A percentile compares a stretch with the other conserved stretches of the same genome.
Conservation (phyloP, 1,139 yeast genomes). For the Zygosaccharomyces sapae region DNA sequence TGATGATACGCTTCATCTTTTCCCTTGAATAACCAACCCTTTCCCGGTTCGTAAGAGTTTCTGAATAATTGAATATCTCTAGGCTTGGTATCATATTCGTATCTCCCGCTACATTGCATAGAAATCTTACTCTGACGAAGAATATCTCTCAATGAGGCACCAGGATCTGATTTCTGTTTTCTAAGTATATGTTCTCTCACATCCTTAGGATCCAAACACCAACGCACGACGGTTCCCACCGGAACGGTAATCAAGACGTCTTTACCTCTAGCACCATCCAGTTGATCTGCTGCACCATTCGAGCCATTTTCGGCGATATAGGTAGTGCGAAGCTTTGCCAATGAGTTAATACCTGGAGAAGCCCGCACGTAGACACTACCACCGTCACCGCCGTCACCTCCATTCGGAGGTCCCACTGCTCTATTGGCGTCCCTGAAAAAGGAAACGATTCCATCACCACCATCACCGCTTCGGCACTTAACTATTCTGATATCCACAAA, state of each 20-base stretch:
- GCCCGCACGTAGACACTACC: constrained; percentile 84
- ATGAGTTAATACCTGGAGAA: constrained; percentile 60
- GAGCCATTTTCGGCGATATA: constrained; percentile 72
- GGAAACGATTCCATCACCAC: constrained; percentile 86
- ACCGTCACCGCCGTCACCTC: constrained; percentile 97
- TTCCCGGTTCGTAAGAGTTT: constrained; percentile 54
- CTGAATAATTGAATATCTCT: constrained; percentile 56
- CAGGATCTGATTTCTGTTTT: constrained; percentile 7
- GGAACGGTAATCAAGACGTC: constrained; percentile 83
- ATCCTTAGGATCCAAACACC: constrained; percentile 74
- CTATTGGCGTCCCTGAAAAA: constrained; percentile 82
- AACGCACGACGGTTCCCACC: constrained; percentile 78
- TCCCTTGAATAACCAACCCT: constrained; percentile 85
- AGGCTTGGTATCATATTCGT: constrained; percentile 34
- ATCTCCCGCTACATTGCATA: constrained; percentile 28
- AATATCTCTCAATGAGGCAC: constrained; percentile 20
- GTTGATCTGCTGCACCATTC: constrained; percentile 67
- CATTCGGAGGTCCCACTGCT: constrained; percentile 91
- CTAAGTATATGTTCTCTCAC: constrained; percentile 34
- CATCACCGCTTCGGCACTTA: constrained; percentile 69
- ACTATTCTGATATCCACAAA: constrained; percentile 66
- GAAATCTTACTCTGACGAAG: constrained; percentile 18
- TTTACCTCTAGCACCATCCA: constrained; percentile 79
- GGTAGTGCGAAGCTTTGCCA: constrained; percentile 63
- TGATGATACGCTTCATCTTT: constrained; percentile 65